phyloP scores from a whole-genome alignment of 2,329 filamentous ascomycete species.

The Diaporthe ilicicola region DNA sequence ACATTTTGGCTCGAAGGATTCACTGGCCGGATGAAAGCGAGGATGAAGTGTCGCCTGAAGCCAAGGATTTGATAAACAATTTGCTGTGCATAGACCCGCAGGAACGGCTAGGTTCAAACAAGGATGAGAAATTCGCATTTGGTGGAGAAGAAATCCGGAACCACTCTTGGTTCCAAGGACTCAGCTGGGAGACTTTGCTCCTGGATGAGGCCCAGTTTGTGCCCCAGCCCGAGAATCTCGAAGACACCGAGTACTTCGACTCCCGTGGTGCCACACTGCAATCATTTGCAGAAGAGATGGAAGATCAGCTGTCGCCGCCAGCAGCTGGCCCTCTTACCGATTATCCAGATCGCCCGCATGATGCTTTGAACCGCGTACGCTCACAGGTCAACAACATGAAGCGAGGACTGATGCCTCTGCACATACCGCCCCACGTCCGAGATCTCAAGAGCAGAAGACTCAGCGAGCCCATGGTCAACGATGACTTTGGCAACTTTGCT shows the following conservation, averaged over 20 bases:
- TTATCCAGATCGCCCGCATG: conserved; percentile 89
- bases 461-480: conserved; percentile 86
- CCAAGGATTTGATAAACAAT: conserved; percentile 93
- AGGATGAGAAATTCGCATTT: conserved; percentile 80
- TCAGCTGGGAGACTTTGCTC: conserved; percentile 91
- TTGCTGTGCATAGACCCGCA: conserved; percentile 86
- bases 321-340: conserved; percentile 74
- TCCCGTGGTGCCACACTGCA: conserved; percentile 89
- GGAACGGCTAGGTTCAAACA: conserved; percentile 85
- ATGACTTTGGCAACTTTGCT: conserved; percentile 95
- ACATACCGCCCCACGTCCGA: conserved; percentile 95
- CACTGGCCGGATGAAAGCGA: conserved; percentile 90
- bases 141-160: conserved; percentile 91
- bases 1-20: conserved; percentile 88
- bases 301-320: conserved; percentile 85
- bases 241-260: conserved; percentile 99
- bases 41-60: conserved; percentile 82
- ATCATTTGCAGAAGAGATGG: conserved; percentile 91
- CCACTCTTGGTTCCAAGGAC: conserved; percentile 86
- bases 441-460: conserved; percentile 87
- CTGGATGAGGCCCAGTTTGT: conserved; percentile 97
- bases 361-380: conserved; percentile 89
- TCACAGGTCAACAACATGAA: conserved; percentile 89
- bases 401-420: conserved; percentile 90
- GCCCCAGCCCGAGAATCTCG: conserved; percentile 88